Evolutionary conservation across 345 rosid genomes (phyloP).

Genomic region (Rhodamnia argentea): DNA sequence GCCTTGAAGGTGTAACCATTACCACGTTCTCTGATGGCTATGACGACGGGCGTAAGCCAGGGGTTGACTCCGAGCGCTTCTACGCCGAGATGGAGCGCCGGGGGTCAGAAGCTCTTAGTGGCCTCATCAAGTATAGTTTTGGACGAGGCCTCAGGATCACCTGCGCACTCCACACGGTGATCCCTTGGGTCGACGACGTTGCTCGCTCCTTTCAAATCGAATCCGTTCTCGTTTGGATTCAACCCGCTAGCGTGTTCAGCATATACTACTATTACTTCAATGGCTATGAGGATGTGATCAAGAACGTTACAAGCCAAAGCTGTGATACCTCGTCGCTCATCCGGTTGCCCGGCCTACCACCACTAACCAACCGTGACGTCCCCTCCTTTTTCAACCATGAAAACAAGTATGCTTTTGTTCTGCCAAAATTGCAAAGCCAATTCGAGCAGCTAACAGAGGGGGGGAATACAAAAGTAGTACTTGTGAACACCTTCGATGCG

Average conservation of each 20-base stretch:
- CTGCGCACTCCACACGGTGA: conserved; percentile 5
- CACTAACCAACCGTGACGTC: conserved; percentile 19
- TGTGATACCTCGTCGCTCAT: not conserved
- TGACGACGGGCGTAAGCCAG: conserved; percentile 28
- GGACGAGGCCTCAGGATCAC: not conserved
- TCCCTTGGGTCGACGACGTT: conserved; percentile 32
- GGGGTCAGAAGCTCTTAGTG: conserved; percentile 7
- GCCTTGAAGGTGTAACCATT: conserved; percentile 20
- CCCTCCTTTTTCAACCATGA: conserved; percentile 35
- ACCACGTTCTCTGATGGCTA: conserved; percentile 43
- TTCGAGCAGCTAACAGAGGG: not conserved
- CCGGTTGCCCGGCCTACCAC: conserved; percentile 35
- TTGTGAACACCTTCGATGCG: conserved; percentile 2
- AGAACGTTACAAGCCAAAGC: not conserved
- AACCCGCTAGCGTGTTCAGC: conserved; percentile 50
- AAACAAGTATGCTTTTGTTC: not conserved
- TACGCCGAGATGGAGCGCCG: not conserved
- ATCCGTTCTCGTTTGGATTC: conserved; percentile 38
- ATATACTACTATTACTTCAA: conserved; percentile 47
- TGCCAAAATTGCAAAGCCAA: not conserved
- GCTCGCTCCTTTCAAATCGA: conserved; percentile 37
- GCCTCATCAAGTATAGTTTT: not conserved
- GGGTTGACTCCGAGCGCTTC: conserved; percentile 6
- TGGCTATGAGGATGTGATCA: conserved; percentile 20
- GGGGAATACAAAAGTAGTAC: not conserved